Conservation (phyloP, 768 basidiomycete species). For the Pisolithus tinctorius region DNA sequence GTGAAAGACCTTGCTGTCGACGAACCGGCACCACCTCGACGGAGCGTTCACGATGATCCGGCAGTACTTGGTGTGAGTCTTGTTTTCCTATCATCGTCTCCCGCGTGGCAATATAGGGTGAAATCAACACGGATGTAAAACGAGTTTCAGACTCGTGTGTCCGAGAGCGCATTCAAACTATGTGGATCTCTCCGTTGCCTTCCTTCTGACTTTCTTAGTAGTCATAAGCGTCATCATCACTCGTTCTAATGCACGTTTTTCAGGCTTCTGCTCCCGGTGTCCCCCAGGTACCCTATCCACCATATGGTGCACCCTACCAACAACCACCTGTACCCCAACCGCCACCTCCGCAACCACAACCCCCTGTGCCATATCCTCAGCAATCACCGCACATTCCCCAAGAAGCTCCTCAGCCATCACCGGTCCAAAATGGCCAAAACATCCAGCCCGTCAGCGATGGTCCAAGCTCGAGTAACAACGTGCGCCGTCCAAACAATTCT, state of each 20-base stretch:
- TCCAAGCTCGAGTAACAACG: constrained; percentile 19
- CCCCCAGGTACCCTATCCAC: constrained; percentile 22
- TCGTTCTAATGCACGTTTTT: constrained; percentile 10
- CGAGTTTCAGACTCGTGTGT: constrained; percentile 28
- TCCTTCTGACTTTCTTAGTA: constrained; percentile 39
- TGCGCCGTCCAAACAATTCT: constrained; percentile 36
- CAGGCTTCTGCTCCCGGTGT: constrained; percentile 46
- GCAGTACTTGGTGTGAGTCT: constrained; percentile 71
- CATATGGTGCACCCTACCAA: constrained; percentile 26
- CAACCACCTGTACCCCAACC: constrained; percentile 27
- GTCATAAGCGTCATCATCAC: background rate
- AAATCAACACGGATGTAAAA: constrained; percentile 40
- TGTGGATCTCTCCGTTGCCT: constrained; percentile 58
- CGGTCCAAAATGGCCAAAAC: constrained; percentile 5
- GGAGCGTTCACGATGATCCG: constrained; percentile 77
- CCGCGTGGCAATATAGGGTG: constrained; percentile 25
- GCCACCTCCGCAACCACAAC: constrained; percentile 24
- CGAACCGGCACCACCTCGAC: constrained; percentile 46
- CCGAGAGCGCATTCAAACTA: constrained; percentile 39
- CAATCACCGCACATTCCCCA: constrained; percentile 18
- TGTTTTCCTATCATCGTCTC: constrained; percentile 6
- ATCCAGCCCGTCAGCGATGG: constrained; percentile 19
- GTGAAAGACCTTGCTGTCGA: constrained; percentile 88
- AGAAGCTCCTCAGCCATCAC: constrained; percentile 20
- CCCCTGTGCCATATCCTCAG: constrained; percentile 22